A percentile compares a stretch with the other conserved stretches of the same genome.
phyloP scores from a whole-genome alignment of 108 stramenopile genomes.

The Nitzschia sp. region DNA sequence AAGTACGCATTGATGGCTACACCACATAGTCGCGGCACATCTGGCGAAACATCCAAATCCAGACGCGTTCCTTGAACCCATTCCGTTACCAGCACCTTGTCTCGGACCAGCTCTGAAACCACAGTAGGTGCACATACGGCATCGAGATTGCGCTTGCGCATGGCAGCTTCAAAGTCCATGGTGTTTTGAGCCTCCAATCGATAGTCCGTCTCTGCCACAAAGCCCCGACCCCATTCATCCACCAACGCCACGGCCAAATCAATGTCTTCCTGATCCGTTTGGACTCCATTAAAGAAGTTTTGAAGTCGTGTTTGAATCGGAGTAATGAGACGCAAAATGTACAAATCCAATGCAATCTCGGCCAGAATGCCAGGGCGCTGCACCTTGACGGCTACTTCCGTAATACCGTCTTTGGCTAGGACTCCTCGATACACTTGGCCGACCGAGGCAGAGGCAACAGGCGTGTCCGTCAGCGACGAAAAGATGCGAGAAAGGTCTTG shows the following conservation, averaged over 20 bases:
- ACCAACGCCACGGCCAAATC: slow-evolving; percentile 68
- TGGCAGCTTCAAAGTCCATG: slow-evolving; percentile 62
- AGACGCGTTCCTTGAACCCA: slow-evolving; percentile 91
- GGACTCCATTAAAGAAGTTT: slow-evolving; percentile 48
- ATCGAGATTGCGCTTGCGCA: slow-evolving; percentile 70
- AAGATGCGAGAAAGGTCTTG: slow-evolving; percentile 48
- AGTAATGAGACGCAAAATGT: slow-evolving; percentile 81
- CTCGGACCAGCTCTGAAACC: slow-evolving; percentile 56
- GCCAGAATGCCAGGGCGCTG: slow-evolving; percentile 91
- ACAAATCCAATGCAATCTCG: slow-evolving; percentile 90
- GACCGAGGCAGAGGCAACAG: slow-evolving; percentile 72
- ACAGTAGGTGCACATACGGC: slow-evolving; percentile 84
- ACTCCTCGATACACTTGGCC: slow-evolving; percentile 77
- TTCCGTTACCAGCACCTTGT: slow-evolving; percentile 87
- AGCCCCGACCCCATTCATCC: slow-evolving; percentile 91
- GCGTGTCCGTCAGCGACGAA: slow-evolving; percentile 33
- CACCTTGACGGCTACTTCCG: slow-evolving; percentile 92
- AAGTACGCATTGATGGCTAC: slow-evolving; percentile 86
- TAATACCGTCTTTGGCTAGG: slow-evolving; percentile 36
- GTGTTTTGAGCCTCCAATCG: slow-evolving; percentile 80
- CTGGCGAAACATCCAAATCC: slow-evolving; percentile 61
- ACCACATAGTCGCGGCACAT: slow-evolving; percentile 81
- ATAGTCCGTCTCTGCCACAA: slow-evolving; percentile 92
- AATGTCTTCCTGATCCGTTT: slow-evolving; percentile 59
- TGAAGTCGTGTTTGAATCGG: slow-evolving; percentile 70